Evolutionary conservation across 2,329 filamentous ascomycete species (phyloP), one percentile per base, ranked within the genome.

Genomic region (Claviceps cyperi): DNA sequence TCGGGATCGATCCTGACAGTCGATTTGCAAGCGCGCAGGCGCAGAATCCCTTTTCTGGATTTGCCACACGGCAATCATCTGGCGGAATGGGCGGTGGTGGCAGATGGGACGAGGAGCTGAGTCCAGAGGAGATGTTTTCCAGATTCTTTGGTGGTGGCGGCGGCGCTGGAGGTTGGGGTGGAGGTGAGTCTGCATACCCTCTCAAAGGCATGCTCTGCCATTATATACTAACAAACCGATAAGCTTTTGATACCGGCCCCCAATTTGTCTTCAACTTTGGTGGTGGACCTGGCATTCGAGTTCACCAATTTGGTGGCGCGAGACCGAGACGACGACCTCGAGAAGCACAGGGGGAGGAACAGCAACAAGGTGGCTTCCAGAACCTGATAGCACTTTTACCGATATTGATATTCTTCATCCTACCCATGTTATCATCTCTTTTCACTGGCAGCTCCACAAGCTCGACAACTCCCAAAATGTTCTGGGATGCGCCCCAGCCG

Each of bases 251-350:
- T 60, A 78, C 76, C 53, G 87, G 88, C 15, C 88, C 87, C 24
- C 85, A 88, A 58, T 96, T 96, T 65, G 86, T 95, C 50, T 97
- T 97, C 69, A 96, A 96, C 69, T 80, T 96, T 66, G 87, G 87
- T 57, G 90, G 90, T 53, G 87, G 89, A 7, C 89, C 91, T 3
- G 91, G 90, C 19, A 82, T 98, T 59, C 81, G 91, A 53, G 88
- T 98, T 53, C 92, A 97, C 66, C 91, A 96, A 64, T 97, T 98
- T 65, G 91, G 90, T 58, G 91, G 92, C 49, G 76, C 72, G 5
- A 75, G 78, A 50, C 88, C 90, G 22, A 78, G 88, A 58, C 75
- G 84, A 67, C 77, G 92, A 61, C 89, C 90, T 19, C 80, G 77
- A 60, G 74, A 83, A 56, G 74, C 76, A 35, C 78, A 76, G 56